Conservation (phyloP, 1,139 yeast species). For the Zygosaccharomyces sapae region DNA sequence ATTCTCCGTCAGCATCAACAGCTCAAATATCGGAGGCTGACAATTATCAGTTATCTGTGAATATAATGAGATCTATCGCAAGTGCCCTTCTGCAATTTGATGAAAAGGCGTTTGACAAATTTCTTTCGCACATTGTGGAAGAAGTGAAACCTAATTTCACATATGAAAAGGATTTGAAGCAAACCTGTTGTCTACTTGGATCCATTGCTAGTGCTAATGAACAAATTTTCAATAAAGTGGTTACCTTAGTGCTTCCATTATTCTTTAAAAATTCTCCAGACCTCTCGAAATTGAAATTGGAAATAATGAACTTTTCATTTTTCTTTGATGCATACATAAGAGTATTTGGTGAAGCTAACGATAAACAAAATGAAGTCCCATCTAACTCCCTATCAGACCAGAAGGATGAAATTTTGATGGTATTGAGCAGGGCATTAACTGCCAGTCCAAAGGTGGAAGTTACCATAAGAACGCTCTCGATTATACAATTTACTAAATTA, state of each 20-base stretch:
- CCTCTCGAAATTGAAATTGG: slow-evolving; percentile 53
- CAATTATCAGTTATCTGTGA: slow-evolving; percentile 46
- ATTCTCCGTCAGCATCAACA: slow-evolving; percentile 7
- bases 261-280: slow-evolving; percentile 38
- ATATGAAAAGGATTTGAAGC: slow-evolving; percentile 54
- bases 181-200: slow-evolving; percentile 56
- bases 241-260: slow-evolving; percentile 39
- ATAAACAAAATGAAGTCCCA: slow-evolving; percentile 13
- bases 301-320: slow-evolving; percentile 57
- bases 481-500: slow-evolving; percentile 59
- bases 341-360: slow-evolving; percentile 34
- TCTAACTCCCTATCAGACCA: slow-evolving; percentile 40
- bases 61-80: slow-evolving; percentile 45
- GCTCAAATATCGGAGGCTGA: slow-evolving; percentile 7
- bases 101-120: slow-evolving; percentile 36
- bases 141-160: slow-evolving; percentile 58
- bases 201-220: slow-evolving; percentile 48
- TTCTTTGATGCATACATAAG: slow-evolving; percentile 45
- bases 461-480: slow-evolving; percentile 61
- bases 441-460: slow-evolving; percentile 64
- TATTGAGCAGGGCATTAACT: slow-evolving; percentile 63
- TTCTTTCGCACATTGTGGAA: slow-evolving; percentile 43
- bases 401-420: slow-evolving; percentile 64
- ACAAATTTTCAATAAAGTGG: slow-evolving; percentile 46
- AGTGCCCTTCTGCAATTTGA: slow-evolving; percentile 35